Conservation (phyloP, 2,329 filamentous ascomycete species). For the Domatiomyces catenatus region DNA sequence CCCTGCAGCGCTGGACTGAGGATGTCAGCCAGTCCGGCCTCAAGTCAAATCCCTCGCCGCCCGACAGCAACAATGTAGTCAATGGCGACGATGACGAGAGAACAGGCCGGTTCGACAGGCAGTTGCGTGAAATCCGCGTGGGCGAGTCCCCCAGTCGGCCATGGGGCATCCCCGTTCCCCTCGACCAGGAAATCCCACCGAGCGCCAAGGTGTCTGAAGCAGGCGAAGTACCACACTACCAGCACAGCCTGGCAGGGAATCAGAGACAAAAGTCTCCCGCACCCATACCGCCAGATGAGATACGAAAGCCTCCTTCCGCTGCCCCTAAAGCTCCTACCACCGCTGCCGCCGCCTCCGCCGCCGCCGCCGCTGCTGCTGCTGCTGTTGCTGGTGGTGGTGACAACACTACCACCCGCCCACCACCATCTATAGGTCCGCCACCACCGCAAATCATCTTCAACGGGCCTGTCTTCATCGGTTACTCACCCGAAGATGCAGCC, state of each 20-base stretch:
- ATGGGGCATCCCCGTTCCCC: conserved; percentile 77
- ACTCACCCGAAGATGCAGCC: conserved; percentile 68
- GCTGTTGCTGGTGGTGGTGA: background rate
- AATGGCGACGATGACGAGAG: conserved; percentile 41
- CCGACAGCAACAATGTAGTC: conserved; percentile 21
- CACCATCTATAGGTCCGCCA: conserved; percentile 3
- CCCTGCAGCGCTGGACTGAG: conserved; percentile 76
- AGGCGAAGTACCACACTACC: background rate
- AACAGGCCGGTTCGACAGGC: conserved; percentile 63
- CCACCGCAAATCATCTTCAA: conserved; percentile 68
- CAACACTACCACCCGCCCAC: conserved; percentile 1
- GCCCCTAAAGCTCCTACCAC: background rate
- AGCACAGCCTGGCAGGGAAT: background rate
- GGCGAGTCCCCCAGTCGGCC: conserved; percentile 86
- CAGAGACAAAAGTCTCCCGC: conserved; percentile 15
- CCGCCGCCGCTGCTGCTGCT: background rate
- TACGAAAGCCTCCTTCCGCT: conserved; percentile 19
- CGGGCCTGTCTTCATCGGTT: conserved; percentile 87
- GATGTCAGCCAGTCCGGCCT: conserved; percentile 42
- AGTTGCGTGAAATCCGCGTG: conserved; percentile 75
- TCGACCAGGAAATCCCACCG: conserved; percentile 30
- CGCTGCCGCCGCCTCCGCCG: background rate
- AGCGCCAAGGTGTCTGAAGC: conserved; percentile 17
- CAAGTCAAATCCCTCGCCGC: conserved; percentile 19
- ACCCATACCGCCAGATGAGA: conserved; percentile 19